These are phyloP conservation scores for Gaeumannomyces sp. DNA, from an alignment of 2,329 filamentous ascomycete genomes.

Conservation along the genomic window DNA sequence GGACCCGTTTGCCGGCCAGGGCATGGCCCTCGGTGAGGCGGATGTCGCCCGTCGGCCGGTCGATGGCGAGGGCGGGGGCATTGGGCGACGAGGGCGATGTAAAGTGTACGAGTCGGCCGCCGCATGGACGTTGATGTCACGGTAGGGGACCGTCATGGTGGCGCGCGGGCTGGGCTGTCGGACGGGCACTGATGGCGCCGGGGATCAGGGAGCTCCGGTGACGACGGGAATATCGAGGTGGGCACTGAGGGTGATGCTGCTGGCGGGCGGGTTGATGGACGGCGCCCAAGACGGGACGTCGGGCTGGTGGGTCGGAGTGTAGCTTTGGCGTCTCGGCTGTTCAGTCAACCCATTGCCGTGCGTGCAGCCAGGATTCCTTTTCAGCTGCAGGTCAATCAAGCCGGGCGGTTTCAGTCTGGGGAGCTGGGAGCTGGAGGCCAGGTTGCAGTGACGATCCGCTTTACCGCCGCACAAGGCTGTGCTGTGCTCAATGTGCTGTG, in stretches of 20 bases:
- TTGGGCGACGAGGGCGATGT: slow-evolving; percentile 90
- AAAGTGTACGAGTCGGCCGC: slow-evolving; percentile 92
- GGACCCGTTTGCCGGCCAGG: slow-evolving; percentile 64
- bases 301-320: neutral
- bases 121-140: slow-evolving; percentile 95
- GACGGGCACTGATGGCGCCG: neutral
- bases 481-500: neutral
- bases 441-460: neutral
- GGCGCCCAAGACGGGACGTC: neutral
- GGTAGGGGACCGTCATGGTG: slow-evolving; percentile 59
- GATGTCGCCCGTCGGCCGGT: slow-evolving; percentile 86
- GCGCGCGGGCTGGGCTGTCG: slow-evolving; percentile 7
- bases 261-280: neutral
- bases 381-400: neutral
- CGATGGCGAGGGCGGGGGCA: slow-evolving; percentile 80
- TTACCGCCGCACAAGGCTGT: neutral
- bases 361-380: too few species aligned
- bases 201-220: neutral
- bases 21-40: slow-evolving; percentile 75
- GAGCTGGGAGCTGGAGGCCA: neutral
- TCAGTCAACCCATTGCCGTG: neutral
- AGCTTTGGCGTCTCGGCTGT: neutral
- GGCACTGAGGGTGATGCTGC: neutral
- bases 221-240: too few species aligned
- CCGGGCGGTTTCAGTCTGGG: neutral